Base-by-base conservation (phyloP, 1,284 basidiomycete genomes). In the Cutaneotrichosporon sp. region DNA sequence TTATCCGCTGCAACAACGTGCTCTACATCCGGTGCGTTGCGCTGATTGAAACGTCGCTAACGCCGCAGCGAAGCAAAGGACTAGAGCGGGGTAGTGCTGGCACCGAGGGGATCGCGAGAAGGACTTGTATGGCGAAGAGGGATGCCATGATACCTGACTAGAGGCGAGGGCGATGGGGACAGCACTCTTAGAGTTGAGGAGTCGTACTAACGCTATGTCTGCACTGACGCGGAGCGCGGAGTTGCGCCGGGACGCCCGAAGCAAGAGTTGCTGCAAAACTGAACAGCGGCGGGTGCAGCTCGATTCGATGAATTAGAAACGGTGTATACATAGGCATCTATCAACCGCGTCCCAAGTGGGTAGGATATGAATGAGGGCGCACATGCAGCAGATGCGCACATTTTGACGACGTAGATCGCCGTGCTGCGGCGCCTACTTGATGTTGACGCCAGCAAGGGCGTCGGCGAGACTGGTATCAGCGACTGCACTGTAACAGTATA, bases 1-100 rank as follows among this genome's bases (percentile, higher is more conserved):
- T 98, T 77, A 97, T 99, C 70, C 84, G 94, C 87, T 87, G 85
- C 80, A 94, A 94, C 78, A 94, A 94, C 63, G 90, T 94, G 33
- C 80, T 93, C 53, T 94, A 93, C 75, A 91, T 94, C 68, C 68
- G 76, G 70, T 75, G 52, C 52, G 70, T 67, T n/a, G 9, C 30
- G 3, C 1, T 26, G 22, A 20, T 23, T 14, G 17, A 9, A 10
- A 26, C 18, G 12, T 2, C 10, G 50, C 53, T 58, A 35, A 58
- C 22, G 2, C 26, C 23, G 22, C 56, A 72, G 70, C 38, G 70
- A 72, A 59, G 59, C 65, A 10, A 72, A 69, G 53, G 68, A 67
- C 37, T 55, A 55, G 46, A n/a, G 15, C 20, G 26, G 22, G 10
- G 41, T 34, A 8, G 30, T n/a, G n/a, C n/a, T n/a, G n/a, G n/a